These are phyloP conservation scores for Ligustrum vulgare DNA, from an alignment of 257 asterid species.

Conservation along the genomic window DNA sequence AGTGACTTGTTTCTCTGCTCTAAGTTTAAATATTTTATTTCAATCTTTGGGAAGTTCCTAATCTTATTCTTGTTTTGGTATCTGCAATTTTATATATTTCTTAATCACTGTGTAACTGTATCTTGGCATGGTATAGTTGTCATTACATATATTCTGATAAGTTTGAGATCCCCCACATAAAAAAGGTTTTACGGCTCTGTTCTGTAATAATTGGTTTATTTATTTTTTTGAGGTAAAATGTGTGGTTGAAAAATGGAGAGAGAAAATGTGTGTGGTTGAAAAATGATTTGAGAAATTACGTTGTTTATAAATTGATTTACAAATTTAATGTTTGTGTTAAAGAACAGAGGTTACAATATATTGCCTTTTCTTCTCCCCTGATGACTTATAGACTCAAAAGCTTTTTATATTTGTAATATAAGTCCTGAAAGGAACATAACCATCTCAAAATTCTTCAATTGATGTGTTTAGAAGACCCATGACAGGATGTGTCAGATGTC, in stretches of 20 bases:
- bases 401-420: constrained; percentile 1
- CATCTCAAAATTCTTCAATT: constrained; percentile 1
- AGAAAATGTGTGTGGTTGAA: no score
- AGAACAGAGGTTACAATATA: not conserved
- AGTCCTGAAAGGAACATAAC: constrained; percentile 10
- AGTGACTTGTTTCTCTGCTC: constrained; percentile 38
- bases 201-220: no score
- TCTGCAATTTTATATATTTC: constrained; percentile 15
- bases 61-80: not conserved
- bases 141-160: constrained; percentile 8
- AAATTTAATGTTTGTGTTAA: no score
- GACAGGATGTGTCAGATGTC: constrained; percentile 13
- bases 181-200: no score
- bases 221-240: no score
- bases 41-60: not conserved
- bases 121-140: constrained; percentile 6
- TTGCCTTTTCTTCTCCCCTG: constrained; percentile 13
- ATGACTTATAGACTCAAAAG: not conserved
- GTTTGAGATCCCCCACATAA: constrained; percentile 2
- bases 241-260: no score
- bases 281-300: no score
- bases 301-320: no score
- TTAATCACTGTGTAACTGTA: constrained; percentile 4
- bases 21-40: not conserved
- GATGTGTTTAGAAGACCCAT: constrained; percentile 11